phyloP scores from a whole-genome alignment of 345 rosid species.

The Eucalyptus marginata region DNA sequence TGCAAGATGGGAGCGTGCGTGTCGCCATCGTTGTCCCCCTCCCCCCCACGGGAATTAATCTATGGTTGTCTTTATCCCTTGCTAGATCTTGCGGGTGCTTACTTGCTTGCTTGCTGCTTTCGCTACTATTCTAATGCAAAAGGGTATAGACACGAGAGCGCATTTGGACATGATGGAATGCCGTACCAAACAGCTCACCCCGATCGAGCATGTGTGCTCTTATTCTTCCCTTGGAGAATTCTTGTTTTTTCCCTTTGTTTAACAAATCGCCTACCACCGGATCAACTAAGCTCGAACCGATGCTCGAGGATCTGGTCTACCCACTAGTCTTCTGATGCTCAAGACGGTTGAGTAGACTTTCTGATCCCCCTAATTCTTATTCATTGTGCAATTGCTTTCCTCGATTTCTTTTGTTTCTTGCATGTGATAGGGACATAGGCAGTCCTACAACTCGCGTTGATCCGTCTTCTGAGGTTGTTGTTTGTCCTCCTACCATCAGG shows the following conservation, averaged over 20 bases:
- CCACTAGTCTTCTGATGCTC: not conserved
- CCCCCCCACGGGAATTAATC: not conserved
- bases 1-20: not conserved
- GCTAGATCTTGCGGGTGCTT: not conserved
- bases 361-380: not conserved
- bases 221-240: not conserved
- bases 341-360: not conserved
- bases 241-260: not conserved
- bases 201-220: not conserved
- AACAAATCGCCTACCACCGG: not conserved
- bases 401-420: not conserved
- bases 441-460: not conserved
- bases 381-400: not conserved
- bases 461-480: too few relatives aligned
- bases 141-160: not conserved
- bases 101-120: not conserved
- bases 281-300: not conserved
- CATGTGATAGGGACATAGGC: not conserved
- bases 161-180: not conserved
- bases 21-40: not conserved
- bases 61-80: not conserved
- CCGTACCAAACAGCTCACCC: not conserved
- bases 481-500: not conserved
- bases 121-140: not conserved
- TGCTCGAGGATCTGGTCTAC: not conserved